A percentile compares a stretch with the other conserved stretches of the same genome.
These are phyloP conservation scores for Spiraea crenata DNA, from an alignment of 331 rosid species.

Conservation along the genomic window DNA sequence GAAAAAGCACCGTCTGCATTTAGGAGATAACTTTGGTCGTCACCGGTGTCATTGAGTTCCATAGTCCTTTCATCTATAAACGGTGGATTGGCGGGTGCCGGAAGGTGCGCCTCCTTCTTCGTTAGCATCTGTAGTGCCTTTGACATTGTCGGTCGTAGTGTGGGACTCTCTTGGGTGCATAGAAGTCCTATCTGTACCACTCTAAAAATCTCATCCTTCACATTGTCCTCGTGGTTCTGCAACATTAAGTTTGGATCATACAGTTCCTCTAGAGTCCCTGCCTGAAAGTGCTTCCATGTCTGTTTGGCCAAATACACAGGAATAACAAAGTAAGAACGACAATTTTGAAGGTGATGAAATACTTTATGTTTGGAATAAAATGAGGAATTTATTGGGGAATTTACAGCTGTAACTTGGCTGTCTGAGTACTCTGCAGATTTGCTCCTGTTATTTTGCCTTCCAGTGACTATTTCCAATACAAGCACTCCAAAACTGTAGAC, in stretches of 20 bases:
- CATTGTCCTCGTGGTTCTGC: slow-evolving; percentile 33
- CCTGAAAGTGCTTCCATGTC: slow-evolving; percentile 84
- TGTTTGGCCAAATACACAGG: slow-evolving; percentile 29
- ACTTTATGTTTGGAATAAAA: slow-evolving; percentile 8
- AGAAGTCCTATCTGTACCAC: slow-evolving; percentile 78
- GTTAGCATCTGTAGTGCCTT: slow-evolving; percentile 71
- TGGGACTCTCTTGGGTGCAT: slow-evolving; percentile 80
- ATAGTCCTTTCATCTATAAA: slow-evolving; percentile 79
- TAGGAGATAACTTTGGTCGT: slow-evolving; percentile 37
- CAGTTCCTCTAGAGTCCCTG: slow-evolving; percentile 51
- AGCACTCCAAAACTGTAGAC: slow-evolving; percentile 82
- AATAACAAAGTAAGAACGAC: not conserved
- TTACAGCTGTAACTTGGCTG: slow-evolving; percentile 59
- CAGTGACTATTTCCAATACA: slow-evolving; percentile 66
- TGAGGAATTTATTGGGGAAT: slow-evolving; percentile 25
- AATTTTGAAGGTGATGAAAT: not conserved
- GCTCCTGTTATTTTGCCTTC: slow-evolving; percentile 68
- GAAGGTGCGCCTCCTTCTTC: slow-evolving; percentile 56
- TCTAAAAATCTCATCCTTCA: slow-evolving; percentile 51
- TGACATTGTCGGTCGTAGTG: slow-evolving; percentile 75
- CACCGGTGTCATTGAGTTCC: slow-evolving; percentile 62
- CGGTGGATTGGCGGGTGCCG: slow-evolving; percentile 80
- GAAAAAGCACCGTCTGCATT: slow-evolving; percentile 40
- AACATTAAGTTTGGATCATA: slow-evolving; percentile 67
- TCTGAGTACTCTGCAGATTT: slow-evolving; percentile 66